phyloP scores from a whole-genome alignment of 176 grass and related monocot species.

The Bolboschoenus planiculmis region DNA sequence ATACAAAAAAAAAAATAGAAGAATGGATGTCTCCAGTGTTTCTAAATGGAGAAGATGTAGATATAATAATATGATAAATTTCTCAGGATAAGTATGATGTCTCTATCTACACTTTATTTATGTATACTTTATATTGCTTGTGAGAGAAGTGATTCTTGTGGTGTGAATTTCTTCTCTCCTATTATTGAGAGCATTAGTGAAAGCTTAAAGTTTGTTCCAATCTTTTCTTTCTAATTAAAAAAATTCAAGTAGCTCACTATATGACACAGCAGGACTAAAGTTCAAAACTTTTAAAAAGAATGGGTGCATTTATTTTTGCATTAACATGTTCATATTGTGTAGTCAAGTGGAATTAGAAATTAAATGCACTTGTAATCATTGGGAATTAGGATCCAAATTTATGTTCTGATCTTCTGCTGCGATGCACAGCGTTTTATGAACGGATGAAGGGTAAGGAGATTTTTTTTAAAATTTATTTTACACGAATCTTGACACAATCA shows the following conservation, averaged over 20 bases:
- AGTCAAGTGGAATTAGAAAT: background rate
- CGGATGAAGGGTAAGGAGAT: too few relatives aligned
- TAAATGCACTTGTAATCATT: background rate
- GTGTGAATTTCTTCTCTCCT: background rate
- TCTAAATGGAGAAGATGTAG: background rate
- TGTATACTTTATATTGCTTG: constrained; percentile 24
- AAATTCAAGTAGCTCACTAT: background rate
- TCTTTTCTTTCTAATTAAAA: constrained; percentile 1
- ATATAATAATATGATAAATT: background rate
- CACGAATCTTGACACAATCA: too few relatives aligned
- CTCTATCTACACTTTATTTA: constrained; percentile 16
- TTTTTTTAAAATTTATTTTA: too few relatives aligned
- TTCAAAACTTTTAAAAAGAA: background rate
- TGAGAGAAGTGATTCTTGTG: constrained; percentile 13
- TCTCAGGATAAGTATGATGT: constrained; percentile 23
- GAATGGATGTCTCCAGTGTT: background rate
- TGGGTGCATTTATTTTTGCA: background rate
- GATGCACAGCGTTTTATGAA: too few relatives aligned
- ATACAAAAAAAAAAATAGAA: background rate
- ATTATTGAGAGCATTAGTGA: constrained; percentile 1
- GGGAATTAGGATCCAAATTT: background rate
- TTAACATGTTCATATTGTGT: background rate
- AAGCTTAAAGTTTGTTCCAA: constrained; percentile 15
- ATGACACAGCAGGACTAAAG: background rate
- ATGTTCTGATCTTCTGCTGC: too few relatives aligned